Conservation (phyloP, 148 eudicot species). For the Chenopodium formosanum region DNA sequence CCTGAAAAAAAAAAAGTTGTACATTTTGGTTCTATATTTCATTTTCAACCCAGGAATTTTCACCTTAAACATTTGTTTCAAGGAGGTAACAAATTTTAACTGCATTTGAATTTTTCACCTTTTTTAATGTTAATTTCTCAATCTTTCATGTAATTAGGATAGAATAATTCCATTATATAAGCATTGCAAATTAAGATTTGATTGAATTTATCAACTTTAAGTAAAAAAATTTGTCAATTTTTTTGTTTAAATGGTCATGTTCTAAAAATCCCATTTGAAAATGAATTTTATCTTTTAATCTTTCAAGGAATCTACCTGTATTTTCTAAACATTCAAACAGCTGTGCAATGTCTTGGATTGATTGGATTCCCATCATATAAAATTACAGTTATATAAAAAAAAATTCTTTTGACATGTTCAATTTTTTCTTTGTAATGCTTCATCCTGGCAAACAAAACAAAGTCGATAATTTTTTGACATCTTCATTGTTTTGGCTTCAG, state of each 20-base stretch:
- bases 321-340: not conserved
- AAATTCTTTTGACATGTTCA: constrained; percentile 18
- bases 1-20: constrained; percentile 11
- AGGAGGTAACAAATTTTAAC: constrained; percentile 5
- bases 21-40: constrained; percentile 1
- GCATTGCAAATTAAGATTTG: not conserved
- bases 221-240: not conserved
- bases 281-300: not conserved
- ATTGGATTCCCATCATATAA: constrained; percentile 4
- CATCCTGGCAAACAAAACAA: constrained; percentile 2
- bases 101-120: too few species aligned
- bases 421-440: not conserved
- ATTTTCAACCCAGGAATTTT: not conserved
- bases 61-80: not conserved
- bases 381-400: too few species aligned
- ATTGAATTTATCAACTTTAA: not conserved
- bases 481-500: constrained; percentile 12
- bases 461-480: not conserved
- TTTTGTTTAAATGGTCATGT: not conserved
- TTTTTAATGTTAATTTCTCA: too few species aligned
- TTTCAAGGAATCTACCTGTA: not conserved
- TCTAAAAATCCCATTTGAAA: not conserved
- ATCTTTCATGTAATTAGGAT: not conserved
- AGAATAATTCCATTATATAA: not conserved
- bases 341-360: constrained; percentile 19